Conservation (phyloP, 2,329 filamentous ascomycete genomes). For the Diaporthe amygdali region DNA sequence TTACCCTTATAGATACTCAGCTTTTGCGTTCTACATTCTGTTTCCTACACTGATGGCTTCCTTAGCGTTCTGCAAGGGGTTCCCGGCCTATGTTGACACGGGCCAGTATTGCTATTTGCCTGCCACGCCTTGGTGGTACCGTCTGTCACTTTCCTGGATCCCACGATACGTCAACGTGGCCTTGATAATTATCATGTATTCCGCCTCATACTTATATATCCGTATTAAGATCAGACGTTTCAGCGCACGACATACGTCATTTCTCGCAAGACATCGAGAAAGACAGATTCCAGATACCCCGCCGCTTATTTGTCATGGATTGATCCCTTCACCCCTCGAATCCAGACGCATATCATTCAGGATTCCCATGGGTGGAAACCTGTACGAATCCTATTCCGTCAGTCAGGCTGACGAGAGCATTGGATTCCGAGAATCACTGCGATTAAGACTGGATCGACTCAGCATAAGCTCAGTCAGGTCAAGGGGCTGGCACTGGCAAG, state of each 20-base stretch:
- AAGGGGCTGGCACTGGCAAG: neutral
- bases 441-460: neutral
- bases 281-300: neutral
- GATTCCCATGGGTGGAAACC: neutral
- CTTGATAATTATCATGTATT: slow-evolving; percentile 68
- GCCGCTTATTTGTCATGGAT: slow-evolving; percentile 14
- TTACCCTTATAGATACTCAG: slow-evolving; percentile 67
- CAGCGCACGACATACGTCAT: slow-evolving; percentile 32
- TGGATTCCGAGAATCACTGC: neutral
- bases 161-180: slow-evolving; percentile 74
- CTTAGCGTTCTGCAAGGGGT: slow-evolving; percentile 65
- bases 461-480: neutral
- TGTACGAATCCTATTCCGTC: neutral
- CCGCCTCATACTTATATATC: slow-evolving; percentile 74
- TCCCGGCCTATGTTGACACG: slow-evolving; percentile 62
- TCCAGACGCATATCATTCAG: neutral
- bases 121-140: slow-evolving; percentile 70
- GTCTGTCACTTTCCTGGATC: slow-evolving; percentile 72
- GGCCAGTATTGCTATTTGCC: slow-evolving; percentile 76
- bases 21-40: slow-evolving; percentile 62
- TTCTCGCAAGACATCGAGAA: neutral
- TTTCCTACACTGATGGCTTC: slow-evolving; percentile 65
- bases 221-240: slow-evolving; percentile 48
- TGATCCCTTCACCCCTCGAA: neutral
- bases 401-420: neutral